Evolutionary conservation across 2,329 filamentous ascomycete species (phyloP).

Genomic region (Amauroascus verrucosus): DNA sequence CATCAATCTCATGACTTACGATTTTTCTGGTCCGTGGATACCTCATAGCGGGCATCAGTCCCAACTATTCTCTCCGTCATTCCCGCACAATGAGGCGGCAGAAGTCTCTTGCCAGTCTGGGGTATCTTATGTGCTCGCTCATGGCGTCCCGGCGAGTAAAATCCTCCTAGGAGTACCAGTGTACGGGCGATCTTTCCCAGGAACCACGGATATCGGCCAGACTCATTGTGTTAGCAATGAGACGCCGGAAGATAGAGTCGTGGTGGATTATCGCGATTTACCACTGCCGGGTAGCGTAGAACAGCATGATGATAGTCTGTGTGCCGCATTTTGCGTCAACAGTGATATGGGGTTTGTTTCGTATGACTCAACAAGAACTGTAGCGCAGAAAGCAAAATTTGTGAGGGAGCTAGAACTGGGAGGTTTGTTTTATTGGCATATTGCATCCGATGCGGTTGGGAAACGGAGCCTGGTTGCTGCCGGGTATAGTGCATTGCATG

Average conservation of each 20-base stretch:
- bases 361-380: slow-evolving; percentile 69
- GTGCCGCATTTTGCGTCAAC: slow-evolving; percentile 57
- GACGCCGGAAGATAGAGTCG: slow-evolving; percentile 52
- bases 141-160: slow-evolving; percentile 59
- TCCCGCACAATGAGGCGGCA: slow-evolving; percentile 46
- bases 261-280: slow-evolving; percentile 63
- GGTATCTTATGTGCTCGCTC: slow-evolving; percentile 54
- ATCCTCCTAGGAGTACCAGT: slow-evolving; percentile 66
- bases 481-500: slow-evolving; percentile 47
- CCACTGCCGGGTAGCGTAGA: slow-evolving; percentile 54
- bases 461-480: slow-evolving; percentile 50
- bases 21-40: slow-evolving; percentile 65
- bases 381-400: slow-evolving; percentile 63
- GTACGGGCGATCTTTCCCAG: slow-evolving; percentile 65
- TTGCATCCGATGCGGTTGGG: slow-evolving; percentile 54
- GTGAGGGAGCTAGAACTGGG: slow-evolving; percentile 61
- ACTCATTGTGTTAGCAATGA: slow-evolving; percentile 17
- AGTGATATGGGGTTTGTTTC: slow-evolving; percentile 67
- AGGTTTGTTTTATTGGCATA: slow-evolving; percentile 73
- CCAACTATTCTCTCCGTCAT: slow-evolving; percentile 55
- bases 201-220: slow-evolving; percentile 55
- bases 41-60: slow-evolving; percentile 61
- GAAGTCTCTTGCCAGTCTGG: slow-evolving; percentile 53
- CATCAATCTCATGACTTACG: slow-evolving; percentile 71
- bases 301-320: slow-evolving; percentile 52